Evolutionary conservation across 805 yeast genomes (phyloP).

Genomic region (Suhomyces emberorum): DNA sequence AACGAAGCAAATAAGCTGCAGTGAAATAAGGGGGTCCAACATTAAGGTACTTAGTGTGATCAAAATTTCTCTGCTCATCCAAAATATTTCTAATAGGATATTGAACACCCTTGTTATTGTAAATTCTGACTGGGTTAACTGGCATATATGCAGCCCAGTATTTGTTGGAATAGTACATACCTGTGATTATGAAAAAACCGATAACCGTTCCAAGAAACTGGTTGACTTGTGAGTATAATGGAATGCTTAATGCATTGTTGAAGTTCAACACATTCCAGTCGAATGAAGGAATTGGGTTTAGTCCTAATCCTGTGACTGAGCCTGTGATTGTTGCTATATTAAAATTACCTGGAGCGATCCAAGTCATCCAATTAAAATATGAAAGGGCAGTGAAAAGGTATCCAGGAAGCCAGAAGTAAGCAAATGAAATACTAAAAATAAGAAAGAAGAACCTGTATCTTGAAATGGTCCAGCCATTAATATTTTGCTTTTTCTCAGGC

Average conservation of each 20-base stretch:
- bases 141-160: constrained; percentile 30
- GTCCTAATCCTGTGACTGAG: constrained; percentile 21
- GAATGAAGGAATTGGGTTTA: constrained; percentile 29
- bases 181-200: constrained; percentile 23
- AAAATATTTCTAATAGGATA: constrained; percentile 16
- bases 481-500: constrained; percentile 23
- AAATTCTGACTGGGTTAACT: constrained; percentile 19
- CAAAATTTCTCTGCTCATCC: constrained; percentile 8
- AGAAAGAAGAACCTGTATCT: constrained; percentile 20
- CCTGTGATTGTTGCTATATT: constrained; percentile 26
- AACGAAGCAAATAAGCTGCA: constrained; percentile 19
- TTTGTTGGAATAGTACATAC: constrained; percentile 27
- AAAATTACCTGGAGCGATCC: constrained; percentile 26
- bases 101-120: constrained; percentile 20
- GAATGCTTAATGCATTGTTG: constrained; percentile 15
- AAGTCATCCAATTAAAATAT: constrained; percentile 28
- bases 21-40: constrained; percentile 22
- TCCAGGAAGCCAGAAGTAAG: constrained; percentile 30
- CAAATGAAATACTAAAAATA: constrained; percentile 16
- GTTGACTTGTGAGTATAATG: constrained; percentile 23
- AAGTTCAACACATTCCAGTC: constrained; percentile 24
- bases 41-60: constrained; percentile 15
- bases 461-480: constrained; percentile 31
- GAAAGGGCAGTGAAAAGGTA: constrained; percentile 25
- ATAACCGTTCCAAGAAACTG: constrained; percentile 22